These are phyloP conservation scores for Chaetomium olivaceum DNA, from an alignment of 2,329 filamentous ascomycete species.

Conservation along the genomic window DNA sequence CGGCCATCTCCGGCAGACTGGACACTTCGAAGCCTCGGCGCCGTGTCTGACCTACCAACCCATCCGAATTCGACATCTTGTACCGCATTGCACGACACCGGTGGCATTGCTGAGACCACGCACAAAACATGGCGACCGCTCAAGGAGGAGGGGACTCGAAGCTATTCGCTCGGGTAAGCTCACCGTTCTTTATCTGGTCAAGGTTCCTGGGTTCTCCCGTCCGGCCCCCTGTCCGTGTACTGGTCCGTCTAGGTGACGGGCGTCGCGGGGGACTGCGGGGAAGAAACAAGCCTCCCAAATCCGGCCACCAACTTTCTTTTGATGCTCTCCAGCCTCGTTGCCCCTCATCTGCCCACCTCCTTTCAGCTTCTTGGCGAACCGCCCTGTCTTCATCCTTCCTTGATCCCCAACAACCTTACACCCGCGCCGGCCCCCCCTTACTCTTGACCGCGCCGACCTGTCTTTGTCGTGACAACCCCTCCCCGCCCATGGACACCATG, in stretches of 20 bases:
- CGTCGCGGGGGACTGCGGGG: conserved; percentile 13
- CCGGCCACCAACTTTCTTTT: not conserved
- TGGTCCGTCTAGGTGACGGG: not conserved
- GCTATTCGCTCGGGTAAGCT: conserved; percentile 91
- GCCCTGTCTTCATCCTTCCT: not conserved
- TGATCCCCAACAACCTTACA: not conserved
- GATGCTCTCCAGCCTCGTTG: not conserved
- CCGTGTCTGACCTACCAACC: not conserved
- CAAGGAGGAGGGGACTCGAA: conserved; percentile 90
- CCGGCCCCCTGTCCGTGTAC: not conserved
- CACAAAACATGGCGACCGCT: conserved; percentile 54
- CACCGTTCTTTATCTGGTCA: conserved; percentile 2
- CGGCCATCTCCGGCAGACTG: not conserved
- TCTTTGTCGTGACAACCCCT: not conserved
- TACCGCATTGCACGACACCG: not conserved
- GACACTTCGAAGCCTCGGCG: not conserved
- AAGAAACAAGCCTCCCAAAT: not conserved
- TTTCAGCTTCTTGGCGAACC: conserved; percentile 18
- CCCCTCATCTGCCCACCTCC: conserved; percentile 11
- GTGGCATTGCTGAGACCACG: not conserved
- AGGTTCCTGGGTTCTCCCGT: not conserved
- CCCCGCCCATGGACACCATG: conserved; percentile 15
- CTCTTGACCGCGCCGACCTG: conserved; percentile 4
- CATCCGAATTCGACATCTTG: not conserved
- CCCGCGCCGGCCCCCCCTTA: not conserved